These are phyloP conservation scores for Tolypocladium endophyticum DNA, from an alignment of 2,329 filamentous ascomycete genomes.

Conservation along the genomic window DNA sequence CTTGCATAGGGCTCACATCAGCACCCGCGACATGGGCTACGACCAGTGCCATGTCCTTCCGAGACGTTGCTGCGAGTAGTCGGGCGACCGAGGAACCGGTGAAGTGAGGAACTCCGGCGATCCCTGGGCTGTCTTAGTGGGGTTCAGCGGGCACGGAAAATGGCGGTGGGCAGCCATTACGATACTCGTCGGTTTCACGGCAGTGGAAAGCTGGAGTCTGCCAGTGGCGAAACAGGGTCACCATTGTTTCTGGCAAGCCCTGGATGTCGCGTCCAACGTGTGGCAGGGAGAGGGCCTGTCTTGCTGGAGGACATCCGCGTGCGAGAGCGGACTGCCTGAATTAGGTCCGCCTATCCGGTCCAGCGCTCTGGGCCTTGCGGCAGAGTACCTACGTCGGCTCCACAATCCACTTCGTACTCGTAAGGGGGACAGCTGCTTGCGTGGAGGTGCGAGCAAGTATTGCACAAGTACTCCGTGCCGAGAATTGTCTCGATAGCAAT, in stretches of 20 bases:
- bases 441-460: neutral
- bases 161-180: neutral
- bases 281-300: neutral
- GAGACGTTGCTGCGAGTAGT: neutral
- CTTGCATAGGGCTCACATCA: neutral
- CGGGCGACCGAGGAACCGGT: neutral
- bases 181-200: neutral
- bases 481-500: neutral
- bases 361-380: conserved; percentile 10
- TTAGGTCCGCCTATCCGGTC: conserved; percentile 2
- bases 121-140: neutral
- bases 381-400: conserved; percentile 20
- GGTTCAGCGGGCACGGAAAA: neutral
- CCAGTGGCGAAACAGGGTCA: neutral
- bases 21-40: neutral
- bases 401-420: conserved; percentile 8
- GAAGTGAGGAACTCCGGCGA: neutral
- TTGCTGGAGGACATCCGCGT: neutral
- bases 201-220: neutral
- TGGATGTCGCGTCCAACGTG: neutral
- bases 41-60: neutral
- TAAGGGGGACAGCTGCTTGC: neutral
- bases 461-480: neutral
- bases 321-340: too few relatives aligned
- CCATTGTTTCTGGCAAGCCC: neutral